Conservation (phyloP, 73 alveolate species). For the Paramecium sonneborni region DNA sequence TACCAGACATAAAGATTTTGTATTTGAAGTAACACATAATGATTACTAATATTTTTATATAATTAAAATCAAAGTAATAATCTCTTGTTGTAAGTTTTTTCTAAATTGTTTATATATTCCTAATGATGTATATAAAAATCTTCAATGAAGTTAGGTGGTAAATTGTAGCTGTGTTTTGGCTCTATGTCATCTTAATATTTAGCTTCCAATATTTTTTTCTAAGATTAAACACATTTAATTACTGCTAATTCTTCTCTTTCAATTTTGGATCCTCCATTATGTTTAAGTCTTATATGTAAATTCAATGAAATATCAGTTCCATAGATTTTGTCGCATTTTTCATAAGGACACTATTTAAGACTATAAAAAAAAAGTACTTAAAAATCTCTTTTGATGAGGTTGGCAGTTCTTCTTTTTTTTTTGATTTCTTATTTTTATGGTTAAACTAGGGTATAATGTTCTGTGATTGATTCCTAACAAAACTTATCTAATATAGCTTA, state of each 20-base stretch:
- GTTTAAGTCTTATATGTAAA: slow-evolving; percentile 61
- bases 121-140: background rate
- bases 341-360: slow-evolving; percentile 60
- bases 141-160: slow-evolving; percentile 65
- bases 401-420: slow-evolving; percentile 47
- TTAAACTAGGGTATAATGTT: background rate
- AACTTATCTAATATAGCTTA: background rate
- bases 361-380: background rate
- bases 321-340: slow-evolving; percentile 56
- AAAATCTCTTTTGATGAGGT: slow-evolving; percentile 2
- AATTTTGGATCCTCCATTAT: slow-evolving; percentile 66
- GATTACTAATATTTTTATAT: background rate
- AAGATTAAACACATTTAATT: background rate
- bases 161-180: slow-evolving; percentile 38
- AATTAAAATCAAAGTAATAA: slow-evolving; percentile 1
- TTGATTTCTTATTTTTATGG: background rate
- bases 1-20: too few species aligned
- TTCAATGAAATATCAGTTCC: slow-evolving; percentile 66
- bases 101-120: slow-evolving; percentile 1
- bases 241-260: slow-evolving; percentile 69
- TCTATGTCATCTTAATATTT: slow-evolving; percentile 29
- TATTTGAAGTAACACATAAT: background rate
- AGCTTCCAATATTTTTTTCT: slow-evolving; percentile 51
- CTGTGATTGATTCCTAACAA: slow-evolving; percentile 7
- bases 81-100: slow-evolving; percentile 7